A percentile compares a stretch with the other conserved stretches of the same genome.
phyloP scores from a whole-genome alignment of 2,329 filamentous ascomycete genomes.

The Cadophora sp. region DNA sequence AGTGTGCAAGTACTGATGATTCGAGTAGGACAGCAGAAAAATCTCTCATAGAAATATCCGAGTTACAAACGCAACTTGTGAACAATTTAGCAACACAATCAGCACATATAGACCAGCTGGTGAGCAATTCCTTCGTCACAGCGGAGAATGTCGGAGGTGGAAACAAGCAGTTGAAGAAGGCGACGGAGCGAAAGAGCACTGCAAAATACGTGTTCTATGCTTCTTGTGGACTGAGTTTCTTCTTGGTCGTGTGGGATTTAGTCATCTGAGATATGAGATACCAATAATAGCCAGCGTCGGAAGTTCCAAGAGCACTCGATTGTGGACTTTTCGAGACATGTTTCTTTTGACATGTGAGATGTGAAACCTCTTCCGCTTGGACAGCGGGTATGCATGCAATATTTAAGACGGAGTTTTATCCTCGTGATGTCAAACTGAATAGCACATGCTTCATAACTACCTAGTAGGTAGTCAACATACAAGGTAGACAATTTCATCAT shows the following conservation, averaged over 20 bases:
- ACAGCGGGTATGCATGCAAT: slow-evolving; percentile 16
- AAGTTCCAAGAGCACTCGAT: slow-evolving; percentile 4
- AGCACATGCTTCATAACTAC: slow-evolving; percentile 17
- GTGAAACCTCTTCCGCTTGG: slow-evolving; percentile 16
- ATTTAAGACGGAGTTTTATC: neutral
- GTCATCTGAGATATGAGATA: slow-evolving; percentile 53
- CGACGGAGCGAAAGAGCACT: slow-evolving; percentile 72
- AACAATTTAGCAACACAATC: slow-evolving; percentile 85
- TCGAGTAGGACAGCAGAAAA: slow-evolving; percentile 78
- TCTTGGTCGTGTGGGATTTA: slow-evolving; percentile 80
- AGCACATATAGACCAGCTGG: slow-evolving; percentile 87
- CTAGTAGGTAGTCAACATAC: neutral
- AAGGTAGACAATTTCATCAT: slow-evolving; percentile 6
- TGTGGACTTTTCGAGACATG: neutral
- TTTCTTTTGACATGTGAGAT: slow-evolving; percentile 22
- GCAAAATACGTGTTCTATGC: slow-evolving; percentile 82
- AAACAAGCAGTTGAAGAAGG: slow-evolving; percentile 90
- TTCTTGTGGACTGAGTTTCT: slow-evolving; percentile 76
- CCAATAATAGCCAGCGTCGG: slow-evolving; percentile 15
- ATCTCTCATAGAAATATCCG: slow-evolving; percentile 89
- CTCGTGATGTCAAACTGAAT: slow-evolving; percentile 10
- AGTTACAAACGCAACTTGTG: slow-evolving; percentile 88
- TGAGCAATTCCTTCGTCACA: slow-evolving; percentile 81
- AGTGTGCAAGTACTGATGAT: slow-evolving; percentile 23
- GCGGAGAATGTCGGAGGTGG: slow-evolving; percentile 86